Evolutionary conservation across 805 yeast species (phyloP), one percentile per base, ranked within the genome.

Genomic region (Barnettozyma wickerhamii): DNA sequence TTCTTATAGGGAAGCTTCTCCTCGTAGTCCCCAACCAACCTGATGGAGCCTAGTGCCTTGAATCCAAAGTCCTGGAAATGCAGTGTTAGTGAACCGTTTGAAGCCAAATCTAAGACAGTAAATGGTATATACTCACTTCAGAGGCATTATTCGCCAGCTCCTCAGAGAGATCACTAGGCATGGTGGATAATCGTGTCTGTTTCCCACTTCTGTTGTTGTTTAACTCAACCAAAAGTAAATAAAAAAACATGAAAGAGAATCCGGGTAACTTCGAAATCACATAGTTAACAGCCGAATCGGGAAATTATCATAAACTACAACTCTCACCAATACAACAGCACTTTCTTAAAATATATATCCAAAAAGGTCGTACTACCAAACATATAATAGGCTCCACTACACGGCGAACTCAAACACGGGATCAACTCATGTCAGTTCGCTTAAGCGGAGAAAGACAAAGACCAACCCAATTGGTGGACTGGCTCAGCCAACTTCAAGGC

Each of bases 401-500:
- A 23, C 12, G 12, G 12, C 26, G 26, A 23, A 12, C 9, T 12
- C 9, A 23, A 23, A 23, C 26, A 23, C 26, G 12, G 26, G 3
- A 23, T 23, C 26, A 23, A 23, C 26, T 23, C 26, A 23, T 23
- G 26, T 23, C 26, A 23, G 26, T 9, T 23, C 26, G 26, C 37
- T 68, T 82, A 91, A 67, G 95, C 95, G 58, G 95, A 72, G 76
- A 91, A 91, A 52, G 95, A 78, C 68, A 93, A 77, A 43, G 96
- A 87, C 74, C 88, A 77, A 71, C 99, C 99, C 62, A 93, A 77
- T 81, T 93, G 90, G 82, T 93, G 99, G 62, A 93, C 95, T 52
- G 96, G 87, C 77, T 90, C 97, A 64, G 86, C 81, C 64, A 91
- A 78, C 70, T 91, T 85, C 70, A 90, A 79, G 60, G 97, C 95